Percentiles rank a stretch among this genome's conserved stretches.
Evolutionary conservation across 2,329 filamentous ascomycete genomes (phyloP).

Genomic region (Fusarium sp.): DNA sequence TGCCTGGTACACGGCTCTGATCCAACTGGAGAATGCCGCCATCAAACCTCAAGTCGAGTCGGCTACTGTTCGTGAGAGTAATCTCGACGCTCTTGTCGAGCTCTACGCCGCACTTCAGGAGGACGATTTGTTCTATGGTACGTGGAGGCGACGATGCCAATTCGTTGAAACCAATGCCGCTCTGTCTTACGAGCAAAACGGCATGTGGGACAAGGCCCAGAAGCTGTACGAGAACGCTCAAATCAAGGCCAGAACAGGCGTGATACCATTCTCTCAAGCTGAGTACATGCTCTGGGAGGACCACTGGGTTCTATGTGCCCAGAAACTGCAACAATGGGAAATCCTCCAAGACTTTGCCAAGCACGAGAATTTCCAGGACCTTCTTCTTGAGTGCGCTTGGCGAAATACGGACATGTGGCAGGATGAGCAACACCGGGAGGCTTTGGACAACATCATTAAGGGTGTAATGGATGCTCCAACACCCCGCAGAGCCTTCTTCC

Average conservation of each 20-base stretch:
- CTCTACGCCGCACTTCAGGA: slow-evolving; percentile 92
- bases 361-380: slow-evolving; percentile 97
- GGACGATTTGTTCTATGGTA: slow-evolving; percentile 97
- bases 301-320: slow-evolving; percentile 96
- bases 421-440: slow-evolving; percentile 84
- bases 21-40: slow-evolving; percentile 89
- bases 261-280: slow-evolving; percentile 94
- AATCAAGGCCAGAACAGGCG: slow-evolving; percentile 94
- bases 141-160: slow-evolving; percentile 93
- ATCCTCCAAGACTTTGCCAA: slow-evolving; percentile 97
- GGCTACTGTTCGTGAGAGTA: slow-evolving; percentile 87
- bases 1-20: slow-evolving; percentile 94
- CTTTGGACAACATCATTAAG: slow-evolving; percentile 93
- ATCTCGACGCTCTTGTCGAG: slow-evolving; percentile 94
- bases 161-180: slow-evolving; percentile 98
- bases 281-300: slow-evolving; percentile 99
- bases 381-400: slow-evolving; percentile 96
- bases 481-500: slow-evolving; percentile 93
- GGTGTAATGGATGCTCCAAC: slow-evolving; percentile 98
- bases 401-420: slow-evolving; percentile 96
- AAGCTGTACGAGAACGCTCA: slow-evolving; percentile 96
- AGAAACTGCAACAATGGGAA: slow-evolving; percentile 99
- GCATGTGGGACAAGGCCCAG: slow-evolving; percentile 99
- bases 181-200: slow-evolving; percentile 97
- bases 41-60: slow-evolving; percentile 89